Evolutionary conservation across 305 asterid species (phyloP).

Genomic region (Fraxinus xanthoxyloides): DNA sequence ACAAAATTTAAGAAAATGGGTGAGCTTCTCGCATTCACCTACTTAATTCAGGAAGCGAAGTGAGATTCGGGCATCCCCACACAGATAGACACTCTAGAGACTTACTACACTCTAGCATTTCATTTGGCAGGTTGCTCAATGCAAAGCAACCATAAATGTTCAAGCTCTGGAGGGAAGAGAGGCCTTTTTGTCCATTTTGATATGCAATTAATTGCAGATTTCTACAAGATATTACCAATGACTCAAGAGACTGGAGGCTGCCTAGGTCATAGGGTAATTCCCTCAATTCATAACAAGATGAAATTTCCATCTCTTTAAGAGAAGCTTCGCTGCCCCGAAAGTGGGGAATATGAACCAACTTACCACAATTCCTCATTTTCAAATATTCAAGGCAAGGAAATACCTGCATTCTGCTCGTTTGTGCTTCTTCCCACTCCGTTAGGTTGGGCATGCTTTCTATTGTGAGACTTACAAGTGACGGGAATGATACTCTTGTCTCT

Average conservation of each 20-base stretch:
- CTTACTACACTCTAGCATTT: background rate
- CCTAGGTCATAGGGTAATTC: background rate
- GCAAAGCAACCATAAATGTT: rapidly evolving
- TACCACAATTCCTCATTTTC: rapidly evolving
- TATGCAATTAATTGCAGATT: too few relatives aligned
- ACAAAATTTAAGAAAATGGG: background rate
- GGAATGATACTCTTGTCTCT: constrained; percentile 6
- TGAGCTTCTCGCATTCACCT: background rate
- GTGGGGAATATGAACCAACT: background rate
- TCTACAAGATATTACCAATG: background rate
- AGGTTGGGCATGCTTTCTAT: background rate
- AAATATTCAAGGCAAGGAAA: constrained; percentile 26
- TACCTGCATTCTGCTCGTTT: background rate
- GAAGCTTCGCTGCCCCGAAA: background rate
- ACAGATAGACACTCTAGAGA: background rate
- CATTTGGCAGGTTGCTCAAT: background rate
- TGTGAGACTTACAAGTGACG: constrained; percentile 19
- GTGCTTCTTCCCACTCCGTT: constrained; percentile 20
- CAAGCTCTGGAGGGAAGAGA: background rate
- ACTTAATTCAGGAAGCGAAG: background rate
- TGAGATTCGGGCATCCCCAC: background rate
- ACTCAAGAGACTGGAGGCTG: background rate
- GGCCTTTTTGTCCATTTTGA: background rate
- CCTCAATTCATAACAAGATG: background rate
- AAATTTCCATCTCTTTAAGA: background rate